A percentile compares a stretch with the other conserved stretches of the same genome.
Evolutionary conservation across 2,329 filamentous ascomycete species (phyloP).

Genomic region (Trichoderma pleuroti): DNA sequence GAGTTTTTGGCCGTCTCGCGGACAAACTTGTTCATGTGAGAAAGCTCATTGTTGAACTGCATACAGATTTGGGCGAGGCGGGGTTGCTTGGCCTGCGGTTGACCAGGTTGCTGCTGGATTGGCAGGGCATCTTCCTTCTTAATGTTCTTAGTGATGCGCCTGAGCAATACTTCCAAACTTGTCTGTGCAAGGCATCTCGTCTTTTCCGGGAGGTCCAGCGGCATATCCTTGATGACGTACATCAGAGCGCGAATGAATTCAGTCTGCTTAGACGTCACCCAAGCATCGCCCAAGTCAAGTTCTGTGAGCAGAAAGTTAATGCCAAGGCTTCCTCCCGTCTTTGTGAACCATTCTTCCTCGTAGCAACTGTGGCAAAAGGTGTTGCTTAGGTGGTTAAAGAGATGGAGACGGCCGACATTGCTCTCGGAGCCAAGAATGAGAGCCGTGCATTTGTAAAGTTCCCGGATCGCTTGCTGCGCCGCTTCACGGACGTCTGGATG

Average conservation of each 20-base stretch:
- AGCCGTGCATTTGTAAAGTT: constrained; percentile 71
- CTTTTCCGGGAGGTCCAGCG: constrained; percentile 84
- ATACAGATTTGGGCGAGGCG: constrained; percentile 75
- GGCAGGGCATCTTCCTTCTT: constrained; percentile 67
- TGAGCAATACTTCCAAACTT: constrained; percentile 75
- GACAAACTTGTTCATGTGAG: constrained; percentile 94
- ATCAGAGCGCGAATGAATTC: constrained; percentile 89
- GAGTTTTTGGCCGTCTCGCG: constrained; percentile 80
- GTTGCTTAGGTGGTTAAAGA: constrained; percentile 79
- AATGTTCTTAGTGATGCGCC: constrained; percentile 72
- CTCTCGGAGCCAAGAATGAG: constrained; percentile 74
- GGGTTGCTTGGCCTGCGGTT: constrained; percentile 48
- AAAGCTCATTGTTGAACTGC: constrained; percentile 81
- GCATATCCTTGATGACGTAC: constrained; percentile 98
- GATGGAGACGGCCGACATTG: constrained; percentile 70
- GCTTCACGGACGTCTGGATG: constrained; percentile 74
- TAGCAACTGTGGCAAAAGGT: constrained; percentile 94
- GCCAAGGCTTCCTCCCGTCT: constrained; percentile 85
- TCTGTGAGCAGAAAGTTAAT: constrained; percentile 86
- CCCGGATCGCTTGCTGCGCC: constrained; percentile 72
- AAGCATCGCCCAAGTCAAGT: constrained; percentile 76
- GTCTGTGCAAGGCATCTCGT: constrained; percentile 79
- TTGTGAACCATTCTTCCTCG: constrained; percentile 98
- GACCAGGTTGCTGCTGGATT: constrained; percentile 38
- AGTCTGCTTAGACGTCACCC: constrained; percentile 77